Base-by-base conservation (phyloP, 371 early-diverging fungal species). In the Zychaea mexicana region DNA sequence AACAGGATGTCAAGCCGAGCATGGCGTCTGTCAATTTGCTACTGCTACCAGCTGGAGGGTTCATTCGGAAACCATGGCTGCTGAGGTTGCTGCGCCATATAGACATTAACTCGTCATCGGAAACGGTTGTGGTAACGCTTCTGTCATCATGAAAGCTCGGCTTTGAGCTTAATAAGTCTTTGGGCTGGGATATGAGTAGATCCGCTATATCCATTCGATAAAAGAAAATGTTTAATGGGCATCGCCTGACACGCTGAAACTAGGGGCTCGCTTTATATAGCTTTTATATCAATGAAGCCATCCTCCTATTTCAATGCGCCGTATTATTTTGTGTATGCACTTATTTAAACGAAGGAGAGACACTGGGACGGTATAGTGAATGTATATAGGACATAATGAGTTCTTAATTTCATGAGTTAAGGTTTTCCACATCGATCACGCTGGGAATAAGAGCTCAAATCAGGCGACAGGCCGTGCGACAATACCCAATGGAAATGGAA, bases 21-120 rank as follows among this genome's bases (percentile, higher is more conserved):
- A 49, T 22, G 22, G 26, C 73, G 30, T 79, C 77, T 3, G 80
- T 79, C 12, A 79, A 62, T 4, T 64, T 72, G 39, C 66, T 79
- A 19, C 77, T 64, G n/a, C 74, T 70, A 4, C 33, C 60, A 15
- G 62, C 61, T 1, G 64, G 30, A 28, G 57, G 66, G 8, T n/a
- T n/a, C n/a, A 67, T 47, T 7, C 24, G 46, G 46, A 62, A 79
- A 9, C 73, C 77, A 19, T 62, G 42, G 12, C 70, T 49, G 19
- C 63, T 30, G 4, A 79, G 56, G 21, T 61, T 62, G 6, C 47
- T 38, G 49, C 74, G 64, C 77, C 71, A 79, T 26, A 69, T 19
- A 17, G 56, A 12, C 69, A 68, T 70, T 26, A 74, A 22, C n/a
- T 70, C 57, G 49, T 68, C 66, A 13, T 70, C 66, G 22, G 60